These are phyloP conservation scores for Astragalus glycyphyllos DNA, from an alignment of 306 rosid genomes.

Conservation along the genomic window DNA sequence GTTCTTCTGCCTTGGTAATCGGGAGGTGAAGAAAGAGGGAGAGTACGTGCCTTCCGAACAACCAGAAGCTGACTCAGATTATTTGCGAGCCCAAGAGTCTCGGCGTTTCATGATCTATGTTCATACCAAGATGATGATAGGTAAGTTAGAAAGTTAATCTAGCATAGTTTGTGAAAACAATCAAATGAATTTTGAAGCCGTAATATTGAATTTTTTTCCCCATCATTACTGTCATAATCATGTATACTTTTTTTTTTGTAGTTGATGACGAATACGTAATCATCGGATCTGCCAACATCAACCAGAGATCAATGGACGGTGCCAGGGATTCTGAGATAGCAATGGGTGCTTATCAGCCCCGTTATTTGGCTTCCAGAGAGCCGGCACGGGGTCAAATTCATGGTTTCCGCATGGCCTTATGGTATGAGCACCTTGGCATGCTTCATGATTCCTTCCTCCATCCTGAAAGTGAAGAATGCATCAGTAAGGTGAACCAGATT, in stretches of 20 bases:
- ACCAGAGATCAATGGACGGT: constrained; percentile 85
- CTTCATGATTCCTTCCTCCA: constrained; percentile 54
- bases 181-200: constrained; percentile 5
- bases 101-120: constrained; percentile 82
- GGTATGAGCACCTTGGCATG: constrained; percentile 86
- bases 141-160: constrained; percentile 45
- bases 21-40: constrained; percentile 72
- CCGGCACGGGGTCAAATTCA: constrained; percentile 74
- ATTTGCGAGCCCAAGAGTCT: constrained; percentile 63
- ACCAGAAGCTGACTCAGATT: constrained; percentile 69
- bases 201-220: neutral
- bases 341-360: constrained; percentile 76
- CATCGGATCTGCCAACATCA: constrained; percentile 80
- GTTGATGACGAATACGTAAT: constrained; percentile 82
- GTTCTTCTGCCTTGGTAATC: constrained; percentile 80
- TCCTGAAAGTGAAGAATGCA: constrained; percentile 66
- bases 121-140: constrained; percentile 82
- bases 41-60: constrained; percentile 66
- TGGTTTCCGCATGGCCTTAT: constrained; percentile 72
- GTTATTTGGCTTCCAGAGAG: constrained; percentile 57
- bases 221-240: neutral
- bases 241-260: constrained; percentile 33
- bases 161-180: constrained; percentile 22
- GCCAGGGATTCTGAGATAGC: constrained; percentile 77
- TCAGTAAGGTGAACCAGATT: constrained; percentile 60